Evolutionary conservation across 2,329 filamentous ascomycete species (phyloP).

Genomic region (Calonectria pteridis): DNA sequence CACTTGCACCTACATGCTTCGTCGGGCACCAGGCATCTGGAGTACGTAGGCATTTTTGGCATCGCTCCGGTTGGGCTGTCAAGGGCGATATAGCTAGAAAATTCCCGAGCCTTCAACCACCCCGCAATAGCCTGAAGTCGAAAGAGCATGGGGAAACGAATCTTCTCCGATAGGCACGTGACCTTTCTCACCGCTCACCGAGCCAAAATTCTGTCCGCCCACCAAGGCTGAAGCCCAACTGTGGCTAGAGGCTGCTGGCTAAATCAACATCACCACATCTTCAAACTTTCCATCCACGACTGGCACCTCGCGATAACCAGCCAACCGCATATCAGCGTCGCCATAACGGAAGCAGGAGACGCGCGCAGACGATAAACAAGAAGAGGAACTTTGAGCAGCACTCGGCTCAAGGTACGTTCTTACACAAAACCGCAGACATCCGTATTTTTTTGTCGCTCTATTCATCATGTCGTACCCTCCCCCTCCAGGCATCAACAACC

Average conservation of each 20-base stretch:
- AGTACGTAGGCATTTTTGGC: neutral
- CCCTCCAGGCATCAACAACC: conserved; percentile 77
- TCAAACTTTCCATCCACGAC: conserved; percentile 27
- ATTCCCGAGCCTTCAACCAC: neutral
- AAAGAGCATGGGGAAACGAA: neutral
- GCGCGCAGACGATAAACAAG: neutral
- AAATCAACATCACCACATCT: conserved; percentile 11
- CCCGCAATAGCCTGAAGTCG: conserved; percentile 11
- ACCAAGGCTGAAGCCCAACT: conserved; percentile 35
- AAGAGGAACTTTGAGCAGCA: conserved; percentile 51
- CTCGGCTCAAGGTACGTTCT: conserved; percentile 66
- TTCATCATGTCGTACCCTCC: conserved; percentile 89
- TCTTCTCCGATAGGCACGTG: conserved; percentile 14
- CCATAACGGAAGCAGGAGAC: conserved; percentile 2
- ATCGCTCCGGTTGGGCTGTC: neutral
- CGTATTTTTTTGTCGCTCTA: conserved; percentile 49
- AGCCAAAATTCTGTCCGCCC: conserved; percentile 14
- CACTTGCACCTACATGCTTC: neutral
- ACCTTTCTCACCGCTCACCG: conserved; percentile 22
- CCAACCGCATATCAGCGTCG: neutral
- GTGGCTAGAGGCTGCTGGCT: conserved; percentile 28
- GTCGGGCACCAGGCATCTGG: neutral
- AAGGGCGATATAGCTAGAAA: neutral
- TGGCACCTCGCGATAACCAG: neutral
- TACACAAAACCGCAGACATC: conserved; percentile 41